Evolutionary conservation across 768 basidiomycete species (phyloP).

Genomic region (Pleurotus citrinopileatus): DNA sequence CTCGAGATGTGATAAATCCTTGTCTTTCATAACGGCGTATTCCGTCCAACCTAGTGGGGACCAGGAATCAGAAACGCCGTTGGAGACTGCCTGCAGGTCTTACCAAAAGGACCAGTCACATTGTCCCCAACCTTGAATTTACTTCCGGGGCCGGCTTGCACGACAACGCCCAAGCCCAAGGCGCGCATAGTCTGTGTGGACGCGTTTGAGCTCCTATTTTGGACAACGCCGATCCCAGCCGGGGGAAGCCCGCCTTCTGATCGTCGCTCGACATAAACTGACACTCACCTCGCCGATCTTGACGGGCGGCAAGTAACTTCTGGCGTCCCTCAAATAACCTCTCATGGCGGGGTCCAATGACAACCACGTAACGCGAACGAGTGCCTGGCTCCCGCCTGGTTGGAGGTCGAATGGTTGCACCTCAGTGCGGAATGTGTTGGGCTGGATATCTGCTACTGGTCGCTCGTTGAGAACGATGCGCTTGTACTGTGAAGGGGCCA

Average conservation of each 20-base stretch:
- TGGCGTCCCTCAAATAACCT: conserved; percentile 68
- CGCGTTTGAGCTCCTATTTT: neutral
- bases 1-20: conserved; percentile 49
- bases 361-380: conserved; percentile 79
- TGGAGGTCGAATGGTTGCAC: conserved; percentile 49
- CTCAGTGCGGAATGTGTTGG: conserved; percentile 71
- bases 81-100: conserved; percentile 17
- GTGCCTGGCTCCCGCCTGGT: conserved; percentile 49
- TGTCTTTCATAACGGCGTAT: conserved; percentile 60
- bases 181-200: conserved; percentile 56
- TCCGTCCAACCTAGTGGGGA: conserved; percentile 77
- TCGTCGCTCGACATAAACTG: neutral
- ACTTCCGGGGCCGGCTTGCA: conserved; percentile 53
- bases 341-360: conserved; percentile 90
- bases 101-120: conserved; percentile 64
- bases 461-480: conserved; percentile 76
- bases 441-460: conserved; percentile 64
- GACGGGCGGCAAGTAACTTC: conserved; percentile 72
- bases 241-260: neutral
- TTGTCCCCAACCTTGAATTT: conserved; percentile 62
- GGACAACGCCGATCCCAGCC: neutral
- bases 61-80: neutral
- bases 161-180: conserved; percentile 60
- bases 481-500: conserved; percentile 40
- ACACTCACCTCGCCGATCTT: conserved; percentile 57